These are phyloP conservation scores for Tulasnella sp. DNA, from an alignment of 768 basidiomycete genomes.

Conservation along the genomic window DNA sequence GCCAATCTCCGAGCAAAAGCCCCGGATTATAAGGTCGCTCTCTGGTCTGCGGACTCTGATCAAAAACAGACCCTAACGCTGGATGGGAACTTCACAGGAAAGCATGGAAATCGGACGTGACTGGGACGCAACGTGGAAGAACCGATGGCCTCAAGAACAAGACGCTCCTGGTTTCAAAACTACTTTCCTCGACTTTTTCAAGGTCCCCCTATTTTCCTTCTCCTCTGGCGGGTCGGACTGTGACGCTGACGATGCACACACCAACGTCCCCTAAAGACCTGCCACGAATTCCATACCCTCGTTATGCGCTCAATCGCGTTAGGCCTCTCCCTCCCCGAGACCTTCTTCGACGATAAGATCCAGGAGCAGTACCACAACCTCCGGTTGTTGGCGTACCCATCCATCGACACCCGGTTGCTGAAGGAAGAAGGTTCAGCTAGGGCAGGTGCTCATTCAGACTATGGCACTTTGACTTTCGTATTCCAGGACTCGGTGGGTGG, in stretches of 20 bases:
- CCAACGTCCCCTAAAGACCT: conserved; percentile 43
- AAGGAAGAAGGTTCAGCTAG: conserved; percentile 61
- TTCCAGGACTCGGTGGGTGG: conserved; percentile 62
- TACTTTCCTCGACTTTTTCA: conserved; percentile 69
- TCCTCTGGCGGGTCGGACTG: not conserved
- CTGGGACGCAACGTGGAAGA: conserved; percentile 35
- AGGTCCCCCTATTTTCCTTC: conserved; percentile 34
- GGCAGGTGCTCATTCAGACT: conserved; percentile 78
- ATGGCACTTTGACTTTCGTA: conserved; percentile 71
- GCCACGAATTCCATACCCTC: conserved; percentile 63
- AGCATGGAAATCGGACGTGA: conserved; percentile 86
- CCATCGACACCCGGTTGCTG: conserved; percentile 54
- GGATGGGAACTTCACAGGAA: conserved; percentile 36
- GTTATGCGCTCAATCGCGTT: conserved; percentile 85
- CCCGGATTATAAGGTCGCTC: conserved; percentile 55
- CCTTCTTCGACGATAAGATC: conserved; percentile 68
- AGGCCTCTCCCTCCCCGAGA: conserved; percentile 63
- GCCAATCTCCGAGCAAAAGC: conserved; percentile 61
- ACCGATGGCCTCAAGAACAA: conserved; percentile 65
- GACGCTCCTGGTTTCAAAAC: conserved; percentile 60
- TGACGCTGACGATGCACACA: conserved; percentile 3
- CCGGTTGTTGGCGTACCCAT: conserved; percentile 71
- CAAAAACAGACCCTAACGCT: too few species aligned
- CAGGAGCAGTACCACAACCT: conserved; percentile 75
- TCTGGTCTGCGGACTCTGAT: too few species aligned